A percentile compares a stretch with the other conserved stretches of the same genome.
Conservation (phyloP, 176 grass and related monocot species). For the Paspalum vaginatum region DNA sequence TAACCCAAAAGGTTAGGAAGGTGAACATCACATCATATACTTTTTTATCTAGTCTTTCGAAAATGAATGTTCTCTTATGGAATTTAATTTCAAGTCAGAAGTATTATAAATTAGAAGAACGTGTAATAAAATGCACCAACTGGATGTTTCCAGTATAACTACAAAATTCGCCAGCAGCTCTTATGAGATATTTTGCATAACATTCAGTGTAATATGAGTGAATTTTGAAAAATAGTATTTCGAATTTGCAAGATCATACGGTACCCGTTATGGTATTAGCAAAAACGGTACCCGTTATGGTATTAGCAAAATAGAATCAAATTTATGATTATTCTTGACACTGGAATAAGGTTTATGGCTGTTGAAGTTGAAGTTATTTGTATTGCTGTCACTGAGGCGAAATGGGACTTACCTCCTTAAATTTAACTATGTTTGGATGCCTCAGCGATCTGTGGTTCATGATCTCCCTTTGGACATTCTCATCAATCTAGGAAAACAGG, state of each 20-base stretch:
- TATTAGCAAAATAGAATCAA: not conserved
- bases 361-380: slow-evolving; percentile 22
- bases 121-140: not conserved
- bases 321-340: not conserved
- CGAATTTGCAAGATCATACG: not conserved
- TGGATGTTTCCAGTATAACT: not conserved
- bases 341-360: not conserved
- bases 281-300: not conserved
- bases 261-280: not conserved
- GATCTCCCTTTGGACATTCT: slow-evolving; percentile 99
- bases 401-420: slow-evolving; percentile 77
- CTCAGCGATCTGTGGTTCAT: slow-evolving; percentile 95
- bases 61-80: not conserved
- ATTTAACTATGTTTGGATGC: slow-evolving; percentile 93
- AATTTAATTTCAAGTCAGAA: slow-evolving; percentile 21
- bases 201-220: not conserved
- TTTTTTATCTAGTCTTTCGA: slow-evolving; percentile 3
- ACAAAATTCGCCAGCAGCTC: not conserved
- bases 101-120: not conserved
- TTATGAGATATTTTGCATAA: not conserved
- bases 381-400: slow-evolving; percentile 5
- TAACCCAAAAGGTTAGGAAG: not conserved
- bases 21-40: not conserved
- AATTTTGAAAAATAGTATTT: not conserved
- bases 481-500: slow-evolving; percentile 72